Base-by-base conservation (phyloP, 2,329 filamentous ascomycete species). In the Microsporum canis region DNA sequence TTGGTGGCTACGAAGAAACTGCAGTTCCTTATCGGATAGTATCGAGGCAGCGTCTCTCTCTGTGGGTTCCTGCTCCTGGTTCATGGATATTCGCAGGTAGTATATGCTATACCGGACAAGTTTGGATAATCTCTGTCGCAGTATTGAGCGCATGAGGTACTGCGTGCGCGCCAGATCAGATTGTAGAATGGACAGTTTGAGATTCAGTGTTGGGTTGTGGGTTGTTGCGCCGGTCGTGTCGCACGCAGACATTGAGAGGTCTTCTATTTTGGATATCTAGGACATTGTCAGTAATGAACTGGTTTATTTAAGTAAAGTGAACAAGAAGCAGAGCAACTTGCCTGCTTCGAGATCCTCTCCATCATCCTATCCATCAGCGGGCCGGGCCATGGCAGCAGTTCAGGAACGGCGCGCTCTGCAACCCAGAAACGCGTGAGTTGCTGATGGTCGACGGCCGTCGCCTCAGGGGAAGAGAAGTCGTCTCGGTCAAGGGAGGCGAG, bases 141-240 rank as follows among this genome's bases (percentile, higher is more conserved):
- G 75, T 66, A 92, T 87, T 65, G 88, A 88, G 63, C 94, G 82
- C 17, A 97, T 83, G 27, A 99, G 80, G 70, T 91, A 99, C 76
- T 96, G 96, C 76, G 89, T 95, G 53, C 94, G 82, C 73, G 96
- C 91, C 60, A 99, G 83, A 76, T 99, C 94, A 5, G 95, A 97
- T 78, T 99, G 94, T 60, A 96, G 86, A 64, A 99, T 88, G 57
- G 96, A 96, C 70, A 97, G 85, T 63, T 85, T 85, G 73, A 99
- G 96, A 72, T 96, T 97, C 65, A 89, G 87, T 73, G 88, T 91
- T 69, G 95, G 91, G 84, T 91, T 88, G 70, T 88, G 86, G 64
- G 88, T 65, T 58, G 65, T 57, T 34, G 61, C 57, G 72, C 64
- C 78, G 73, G 70, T 68, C 61, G 64, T 79, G 73, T 81, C 74